A percentile compares a stretch with the other conserved stretches of the same genome.
These are phyloP conservation scores for Phalaenopsis hybrid DNA, from an alignment of 116 monocot species.

Conservation along the genomic window DNA sequence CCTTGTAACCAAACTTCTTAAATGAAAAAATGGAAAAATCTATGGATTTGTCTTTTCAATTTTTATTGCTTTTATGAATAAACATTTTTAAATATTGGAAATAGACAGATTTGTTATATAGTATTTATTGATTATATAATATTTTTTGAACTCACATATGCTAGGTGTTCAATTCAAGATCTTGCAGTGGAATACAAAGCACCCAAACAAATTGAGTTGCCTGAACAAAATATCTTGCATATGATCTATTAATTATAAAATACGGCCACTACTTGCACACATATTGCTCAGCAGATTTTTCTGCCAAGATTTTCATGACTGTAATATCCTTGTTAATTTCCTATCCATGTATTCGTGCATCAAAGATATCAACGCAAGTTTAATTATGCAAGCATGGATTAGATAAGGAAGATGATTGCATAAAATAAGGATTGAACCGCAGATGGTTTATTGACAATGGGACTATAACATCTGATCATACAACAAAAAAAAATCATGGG, in stretches of 20 bases:
- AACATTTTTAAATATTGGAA: background rate
- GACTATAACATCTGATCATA: background rate
- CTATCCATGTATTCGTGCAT: no score
- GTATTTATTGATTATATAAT: no score
- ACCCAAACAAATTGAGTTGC: no score
- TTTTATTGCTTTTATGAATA: background rate
- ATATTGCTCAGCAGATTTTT: background rate
- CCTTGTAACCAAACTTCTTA: no score
- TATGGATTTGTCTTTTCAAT: background rate
- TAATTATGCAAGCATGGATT: background rate
- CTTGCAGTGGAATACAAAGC: no score
- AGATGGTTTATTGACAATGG: background rate
- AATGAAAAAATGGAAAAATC: no score
- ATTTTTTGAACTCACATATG: no score
- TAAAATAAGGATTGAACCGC: background rate
- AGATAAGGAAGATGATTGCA: background rate
- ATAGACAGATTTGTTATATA: background rate
- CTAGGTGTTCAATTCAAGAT: no score
- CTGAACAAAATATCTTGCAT: background rate
- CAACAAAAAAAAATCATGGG: background rate
- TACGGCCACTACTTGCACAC: background rate
- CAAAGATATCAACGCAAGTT: background rate
- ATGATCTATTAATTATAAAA: background rate
- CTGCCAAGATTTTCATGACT: no score
- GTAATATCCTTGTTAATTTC: no score